These are phyloP conservation scores for Verticillium klebahnii DNA, from an alignment of 2,329 filamentous ascomycete genomes.

Conservation along the genomic window DNA sequence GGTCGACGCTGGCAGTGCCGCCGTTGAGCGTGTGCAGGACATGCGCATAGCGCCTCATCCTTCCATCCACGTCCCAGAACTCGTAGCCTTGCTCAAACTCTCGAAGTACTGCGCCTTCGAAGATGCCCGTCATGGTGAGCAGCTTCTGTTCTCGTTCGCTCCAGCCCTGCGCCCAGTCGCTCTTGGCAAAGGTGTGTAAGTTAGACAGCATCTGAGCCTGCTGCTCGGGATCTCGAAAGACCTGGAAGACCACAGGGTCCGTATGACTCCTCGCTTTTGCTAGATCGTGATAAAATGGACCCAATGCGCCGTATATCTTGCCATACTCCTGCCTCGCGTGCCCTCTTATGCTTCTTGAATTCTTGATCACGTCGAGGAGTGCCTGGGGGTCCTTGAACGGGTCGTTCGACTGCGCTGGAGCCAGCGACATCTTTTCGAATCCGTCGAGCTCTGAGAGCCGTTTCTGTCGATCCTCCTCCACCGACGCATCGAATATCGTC, in stretches of 20 bases:
- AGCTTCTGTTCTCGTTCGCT: slow-evolving; percentile 67
- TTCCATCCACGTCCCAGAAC: slow-evolving; percentile 79
- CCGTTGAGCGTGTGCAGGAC: slow-evolving; percentile 81
- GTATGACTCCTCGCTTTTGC: slow-evolving; percentile 66
- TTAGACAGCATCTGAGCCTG: slow-evolving; percentile 89
- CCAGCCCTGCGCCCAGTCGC: slow-evolving; percentile 77
- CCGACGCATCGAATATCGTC: slow-evolving; percentile 69
- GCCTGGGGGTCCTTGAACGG: slow-evolving; percentile 55
- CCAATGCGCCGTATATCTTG: slow-evolving; percentile 82
- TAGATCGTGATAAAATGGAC: slow-evolving; percentile 85
- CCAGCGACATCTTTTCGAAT: slow-evolving; percentile 71
- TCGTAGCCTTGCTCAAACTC: slow-evolving; percentile 95
- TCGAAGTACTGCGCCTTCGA: slow-evolving; percentile 83
- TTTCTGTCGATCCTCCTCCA: slow-evolving; percentile 58
- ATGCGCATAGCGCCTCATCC: slow-evolving; percentile 84
- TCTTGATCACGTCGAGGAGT: slow-evolving; percentile 65
- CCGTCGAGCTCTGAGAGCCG: slow-evolving; percentile 50
- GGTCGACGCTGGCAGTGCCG: slow-evolving; percentile 70
- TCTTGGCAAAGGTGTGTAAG: slow-evolving; percentile 70
- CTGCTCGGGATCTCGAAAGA: slow-evolving; percentile 81
- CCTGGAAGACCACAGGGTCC: slow-evolving; percentile 79
- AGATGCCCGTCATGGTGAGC: slow-evolving; percentile 69
- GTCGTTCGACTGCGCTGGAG: slow-evolving; percentile 30
- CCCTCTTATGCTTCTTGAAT: slow-evolving; percentile 74
- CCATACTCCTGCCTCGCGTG: slow-evolving; percentile 86